Conservation (phyloP, 768 basidiomycete genomes). For the Mrakia blollopis region DNA sequence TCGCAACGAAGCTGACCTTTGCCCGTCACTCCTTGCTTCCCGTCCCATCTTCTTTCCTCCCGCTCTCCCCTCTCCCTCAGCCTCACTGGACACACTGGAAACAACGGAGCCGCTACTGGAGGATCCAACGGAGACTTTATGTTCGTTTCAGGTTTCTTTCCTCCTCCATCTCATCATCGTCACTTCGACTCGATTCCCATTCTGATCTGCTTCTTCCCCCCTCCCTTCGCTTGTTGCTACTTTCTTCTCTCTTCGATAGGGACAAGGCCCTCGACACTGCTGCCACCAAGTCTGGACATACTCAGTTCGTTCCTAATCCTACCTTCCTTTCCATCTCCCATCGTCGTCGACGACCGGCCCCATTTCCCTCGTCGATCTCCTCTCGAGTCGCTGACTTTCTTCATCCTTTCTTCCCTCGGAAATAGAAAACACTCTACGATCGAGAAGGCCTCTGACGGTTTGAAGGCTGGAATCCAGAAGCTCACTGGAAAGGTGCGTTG, state of each 20-base stretch:
- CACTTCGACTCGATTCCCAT: not conserved
- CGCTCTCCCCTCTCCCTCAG: not conserved
- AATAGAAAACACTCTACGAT: not conserved
- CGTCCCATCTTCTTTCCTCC: not conserved
- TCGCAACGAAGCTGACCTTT: no score
- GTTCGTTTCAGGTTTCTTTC: not conserved
- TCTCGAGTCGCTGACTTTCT: no score
- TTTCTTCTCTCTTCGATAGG: no score
- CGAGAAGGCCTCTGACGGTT: slow-evolving; percentile 29
- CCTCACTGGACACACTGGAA: not conserved
- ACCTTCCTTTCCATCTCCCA: not conserved
- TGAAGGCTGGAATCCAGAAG: slow-evolving; percentile 27
- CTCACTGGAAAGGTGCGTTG: not conserved
- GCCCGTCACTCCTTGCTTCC: not conserved
- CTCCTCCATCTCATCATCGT: not conserved
- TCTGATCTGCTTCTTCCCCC: not conserved
- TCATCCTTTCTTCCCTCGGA: no score
- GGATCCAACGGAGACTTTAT: not conserved
- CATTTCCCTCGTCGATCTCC: not conserved
- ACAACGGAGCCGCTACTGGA: no score
- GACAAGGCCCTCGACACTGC: slow-evolving; percentile 1
- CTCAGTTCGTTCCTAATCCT: not conserved
- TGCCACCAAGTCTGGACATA: slow-evolving; percentile 18
- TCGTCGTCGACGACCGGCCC: not conserved
- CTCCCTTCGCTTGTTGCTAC: not conserved